Evolutionary conservation across 2,329 filamentous ascomycete genomes (phyloP).

Genomic region (Penicillium oxalicum): DNA sequence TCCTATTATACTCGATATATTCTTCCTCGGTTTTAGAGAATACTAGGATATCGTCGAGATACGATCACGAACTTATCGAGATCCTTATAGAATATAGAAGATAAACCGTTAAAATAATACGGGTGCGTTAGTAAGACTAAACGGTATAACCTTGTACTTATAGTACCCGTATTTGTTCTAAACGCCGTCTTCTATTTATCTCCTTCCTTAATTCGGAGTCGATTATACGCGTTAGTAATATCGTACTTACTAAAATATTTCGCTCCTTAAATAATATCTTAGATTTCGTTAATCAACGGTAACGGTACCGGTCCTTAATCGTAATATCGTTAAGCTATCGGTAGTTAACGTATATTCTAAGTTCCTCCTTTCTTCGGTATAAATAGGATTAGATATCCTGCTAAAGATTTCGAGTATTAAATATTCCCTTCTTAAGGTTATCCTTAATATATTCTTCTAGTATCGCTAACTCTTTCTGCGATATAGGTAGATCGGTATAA

Average conservation of each 20-base stretch:
- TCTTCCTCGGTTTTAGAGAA: not conserved
- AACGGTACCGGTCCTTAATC: constrained; percentile 3
- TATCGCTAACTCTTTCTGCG: too few relatives aligned
- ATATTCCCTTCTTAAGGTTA: constrained; percentile 7
- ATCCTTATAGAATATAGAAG: not conserved
- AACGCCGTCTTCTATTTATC: not conserved
- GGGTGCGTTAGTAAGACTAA: not conserved
- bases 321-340: constrained; percentile 3
- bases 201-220: not conserved
- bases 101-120: not conserved
- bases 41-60: not conserved
- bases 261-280: not conserved
- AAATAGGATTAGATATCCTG: constrained; percentile 5
- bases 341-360: constrained; percentile 3
- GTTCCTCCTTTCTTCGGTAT: constrained; percentile 2
- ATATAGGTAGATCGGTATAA: too few relatives aligned
- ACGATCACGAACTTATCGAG: not conserved
- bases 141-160: not conserved
- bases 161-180: not conserved
- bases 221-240: constrained; percentile 5
- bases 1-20: not conserved
- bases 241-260: constrained; percentile 2
- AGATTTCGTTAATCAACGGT: constrained; percentile 4
- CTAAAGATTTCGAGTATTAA: not conserved
- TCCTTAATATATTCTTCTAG: constrained; percentile 4